Base-by-base conservation (phyloP, 345 rosid genomes). In the Gossypium rotundifolium region DNA sequence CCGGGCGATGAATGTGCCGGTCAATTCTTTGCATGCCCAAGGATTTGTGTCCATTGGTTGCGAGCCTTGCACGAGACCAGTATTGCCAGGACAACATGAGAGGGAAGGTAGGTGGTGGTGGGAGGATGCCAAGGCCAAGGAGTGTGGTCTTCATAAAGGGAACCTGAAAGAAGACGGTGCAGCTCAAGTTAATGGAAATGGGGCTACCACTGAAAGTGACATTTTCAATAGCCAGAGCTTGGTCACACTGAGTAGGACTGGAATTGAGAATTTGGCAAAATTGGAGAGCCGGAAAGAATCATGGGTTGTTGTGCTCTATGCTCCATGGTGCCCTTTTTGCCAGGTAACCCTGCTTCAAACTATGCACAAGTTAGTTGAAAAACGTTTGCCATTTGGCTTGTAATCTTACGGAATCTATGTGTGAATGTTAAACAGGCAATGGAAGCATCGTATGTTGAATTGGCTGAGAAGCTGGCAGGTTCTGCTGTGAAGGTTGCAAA, bases 21-120 rank as follows among this genome's bases (percentile, higher is more conserved):
- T 94, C 73, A 94, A 94, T 79, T 71, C 92, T 0, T 81, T 94
- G 80, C 98, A 94, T 71, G 72, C 91, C 0, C 81, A 87, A 69
- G 99, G 99, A 1, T 95, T 88, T 40, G 84, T 95, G 9, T 95
- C 99, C 0, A 95, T 95, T 22, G 99, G 99, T 5, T 95, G 99
- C 11, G 99, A 95, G 88, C 99, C 99, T 0, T 95, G 99, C 84
- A 95, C 99, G 0, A 87, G 97, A 86, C 85, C 99, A 0, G 96
- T 93, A 1, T 91, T 95, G 46, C 99, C 99, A 0, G 99, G 99
- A 42, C 99, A 95, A 65, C 99, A 93, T 40, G 99, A 95, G 81
- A 91, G 99, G 74, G 99, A 95, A 84, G 99, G 99, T 77, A 90
- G 99, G 76, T 95, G 98, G 99, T 95, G 99, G 99, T 95, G 99